Evolutionary conservation across 768 basidiomycete species (phyloP).

Genomic region (Dentipellis sp.): DNA sequence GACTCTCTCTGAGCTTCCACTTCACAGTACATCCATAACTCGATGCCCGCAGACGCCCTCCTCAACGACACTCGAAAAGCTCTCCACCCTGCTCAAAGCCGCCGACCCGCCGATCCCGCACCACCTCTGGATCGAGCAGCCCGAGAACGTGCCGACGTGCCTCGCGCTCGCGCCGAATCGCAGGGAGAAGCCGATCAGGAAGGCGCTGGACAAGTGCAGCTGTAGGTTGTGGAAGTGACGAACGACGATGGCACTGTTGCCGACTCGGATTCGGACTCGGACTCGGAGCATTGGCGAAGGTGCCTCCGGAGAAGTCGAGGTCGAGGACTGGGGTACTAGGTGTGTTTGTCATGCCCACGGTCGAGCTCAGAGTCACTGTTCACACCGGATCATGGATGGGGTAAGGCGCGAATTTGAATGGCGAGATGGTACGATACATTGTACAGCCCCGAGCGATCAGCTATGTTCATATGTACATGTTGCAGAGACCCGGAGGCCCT

Average conservation of each 20-base stretch:
- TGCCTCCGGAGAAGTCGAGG: neutral
- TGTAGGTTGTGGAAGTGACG: constrained; percentile 27
- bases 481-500: neutral
- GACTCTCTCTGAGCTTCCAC: neutral
- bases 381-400: too few species aligned
- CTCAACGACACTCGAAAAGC: neutral
- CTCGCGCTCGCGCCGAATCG: constrained; percentile 34
- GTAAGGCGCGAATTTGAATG: too few species aligned
- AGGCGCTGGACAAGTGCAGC: constrained; percentile 30
- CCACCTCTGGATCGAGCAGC: constrained; percentile 35
- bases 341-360: too few species aligned
- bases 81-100: neutral
- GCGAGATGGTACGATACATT: too few species aligned
- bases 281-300: too few species aligned
- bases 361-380: too few species aligned
- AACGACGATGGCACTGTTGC: too few species aligned
- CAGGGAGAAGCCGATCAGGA: constrained; percentile 28
- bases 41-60: neutral
- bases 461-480: too few species aligned
- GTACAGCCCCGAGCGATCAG: too few species aligned
- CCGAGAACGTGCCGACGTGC: constrained; percentile 33
- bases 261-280: neutral
- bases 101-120: constrained; percentile 17
- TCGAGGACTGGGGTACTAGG: neutral
- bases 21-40: neutral